Conservation (phyloP, 345 rosid genomes). For the Trapa bicornis region DNA sequence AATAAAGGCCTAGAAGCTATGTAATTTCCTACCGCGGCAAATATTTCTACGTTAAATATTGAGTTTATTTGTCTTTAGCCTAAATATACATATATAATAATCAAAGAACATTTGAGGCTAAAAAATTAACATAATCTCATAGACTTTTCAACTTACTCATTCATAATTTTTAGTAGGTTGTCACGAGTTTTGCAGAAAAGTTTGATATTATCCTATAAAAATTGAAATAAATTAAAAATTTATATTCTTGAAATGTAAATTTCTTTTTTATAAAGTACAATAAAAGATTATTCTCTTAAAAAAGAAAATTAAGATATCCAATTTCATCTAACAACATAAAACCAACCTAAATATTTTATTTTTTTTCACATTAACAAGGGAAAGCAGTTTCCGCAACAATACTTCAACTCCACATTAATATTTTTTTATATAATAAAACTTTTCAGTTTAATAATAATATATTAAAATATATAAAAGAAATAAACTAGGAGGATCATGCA, state of each 20-base stretch:
- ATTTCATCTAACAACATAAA: neutral
- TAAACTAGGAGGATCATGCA: too few relatives aligned
- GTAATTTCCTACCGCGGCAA: neutral
- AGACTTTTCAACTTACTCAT: conserved; percentile 13
- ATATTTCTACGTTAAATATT: neutral
- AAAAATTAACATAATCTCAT: neutral
- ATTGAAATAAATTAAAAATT: neutral
- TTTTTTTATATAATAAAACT: too few relatives aligned
- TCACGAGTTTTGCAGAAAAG: conserved; percentile 19
- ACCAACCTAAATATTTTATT: neutral
- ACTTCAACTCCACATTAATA: neutral
- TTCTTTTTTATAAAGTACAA: neutral
- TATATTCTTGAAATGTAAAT: neutral
- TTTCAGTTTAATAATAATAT: too few relatives aligned
- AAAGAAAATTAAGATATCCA: neutral
- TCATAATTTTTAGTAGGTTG: conserved; percentile 16
- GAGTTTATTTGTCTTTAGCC: neutral
- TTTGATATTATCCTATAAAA: conserved; percentile 15
- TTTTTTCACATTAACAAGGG: neutral
- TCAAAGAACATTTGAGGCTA: neutral
- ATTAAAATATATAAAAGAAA: too few relatives aligned
- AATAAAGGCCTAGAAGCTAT: neutral
- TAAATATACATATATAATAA: too few relatives aligned
- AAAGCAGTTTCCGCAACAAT: neutral
- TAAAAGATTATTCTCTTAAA: too few relatives aligned